Evolutionary conservation across 2,329 filamentous ascomycete genomes (phyloP).

Genomic region (Epichloe sp.): DNA sequence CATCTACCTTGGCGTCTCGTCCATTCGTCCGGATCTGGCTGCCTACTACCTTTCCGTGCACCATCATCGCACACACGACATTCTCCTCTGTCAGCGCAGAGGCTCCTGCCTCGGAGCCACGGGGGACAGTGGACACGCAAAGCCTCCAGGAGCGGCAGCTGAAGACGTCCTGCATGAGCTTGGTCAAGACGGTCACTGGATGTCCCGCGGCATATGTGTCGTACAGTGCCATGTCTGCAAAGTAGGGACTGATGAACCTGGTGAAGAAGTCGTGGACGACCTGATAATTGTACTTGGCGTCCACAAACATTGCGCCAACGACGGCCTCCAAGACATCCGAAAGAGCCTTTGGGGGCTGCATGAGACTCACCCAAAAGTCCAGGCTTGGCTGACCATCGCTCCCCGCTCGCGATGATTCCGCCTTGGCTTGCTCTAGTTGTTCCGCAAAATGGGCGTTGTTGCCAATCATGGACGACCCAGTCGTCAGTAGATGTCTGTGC

Average conservation of each 20-base stretch:
- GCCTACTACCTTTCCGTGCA: slow-evolving; percentile 59
- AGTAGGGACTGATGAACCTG: slow-evolving; percentile 61
- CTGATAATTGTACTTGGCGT: slow-evolving; percentile 65
- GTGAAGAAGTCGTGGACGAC: slow-evolving; percentile 67
- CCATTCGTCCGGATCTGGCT: slow-evolving; percentile 48
- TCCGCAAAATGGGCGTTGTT: slow-evolving; percentile 41
- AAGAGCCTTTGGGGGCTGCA: slow-evolving; percentile 58
- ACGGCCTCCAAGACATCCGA: slow-evolving; percentile 84
- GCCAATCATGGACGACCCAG: slow-evolving; percentile 28
- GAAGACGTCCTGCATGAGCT: slow-evolving; percentile 49
- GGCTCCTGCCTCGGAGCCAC: slow-evolving; percentile 27
- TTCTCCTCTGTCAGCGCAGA: slow-evolving; percentile 29
- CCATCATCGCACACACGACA: slow-evolving; percentile 59
- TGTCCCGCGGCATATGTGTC: slow-evolving; percentile 80
- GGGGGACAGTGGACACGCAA: slow-evolving; percentile 31
- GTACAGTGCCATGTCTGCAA: slow-evolving; percentile 75
- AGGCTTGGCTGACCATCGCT: slow-evolving; percentile 19
- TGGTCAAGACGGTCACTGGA: slow-evolving; percentile 61
- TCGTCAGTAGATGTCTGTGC: slow-evolving; percentile 55
- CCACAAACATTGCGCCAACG: slow-evolving; percentile 82
- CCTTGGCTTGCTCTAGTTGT: slow-evolving; percentile 39
- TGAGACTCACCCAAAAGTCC: slow-evolving; percentile 57
- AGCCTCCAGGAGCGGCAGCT: slow-evolving; percentile 49
- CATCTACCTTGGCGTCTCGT: slow-evolving; percentile 59
- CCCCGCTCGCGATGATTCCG: slow-evolving; percentile 18